Evolutionary conservation across 345 rosid species (phyloP), one percentile per base, ranked within the genome.

Genomic region (Salix dunnii): DNA sequence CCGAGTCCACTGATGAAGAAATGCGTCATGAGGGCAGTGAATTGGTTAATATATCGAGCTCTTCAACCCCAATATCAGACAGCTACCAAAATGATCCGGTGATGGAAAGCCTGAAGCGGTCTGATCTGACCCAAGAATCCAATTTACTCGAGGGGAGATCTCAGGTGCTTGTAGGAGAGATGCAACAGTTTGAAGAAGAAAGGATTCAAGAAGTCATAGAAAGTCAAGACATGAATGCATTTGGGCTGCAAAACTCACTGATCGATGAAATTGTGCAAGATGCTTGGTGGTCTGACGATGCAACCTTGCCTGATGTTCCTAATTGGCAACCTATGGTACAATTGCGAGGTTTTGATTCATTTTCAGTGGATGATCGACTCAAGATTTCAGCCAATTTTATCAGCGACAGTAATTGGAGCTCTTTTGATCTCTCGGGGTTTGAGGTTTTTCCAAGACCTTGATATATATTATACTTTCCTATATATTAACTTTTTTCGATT

Each of bases 381-480:
- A 82, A 74, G 68, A 72, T 79, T 81, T 77, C 87, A 13, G 82
- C 82, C 40, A 85, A 87, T 79, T 72, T 80, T 72, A 78, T 78
- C 63, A 78, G 53, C 38, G 90, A 86, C 63, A 28, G 2, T 2
- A 84, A 83, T 71, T 90, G 92, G 91, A 77, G 77, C 74, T 86
- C 88, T 67, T 84, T 86, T 23, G 94, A 93, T 85, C 85, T 88
- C 61, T 77, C 90, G 0, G 88, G 81, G 36, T 87, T 86, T 65
- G 89, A 88, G 79, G 48, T 88, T 77, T 79, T 75, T 51, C 67
- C 85, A 67, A 79, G 86, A 73, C 83, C 87, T 82, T 85, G 25
- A 83, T 53, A 21, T 12, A 36, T 55, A 64, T 73, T 12, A 36
- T 55, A 64, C 76, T 69, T 58, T 10, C 35, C 61, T 58, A 58